A percentile compares a stretch with the other conserved stretches of the same genome.
phyloP scores from a whole-genome alignment of 2,329 filamentous ascomycete genomes.

The Xylariaceae sp. region DNA sequence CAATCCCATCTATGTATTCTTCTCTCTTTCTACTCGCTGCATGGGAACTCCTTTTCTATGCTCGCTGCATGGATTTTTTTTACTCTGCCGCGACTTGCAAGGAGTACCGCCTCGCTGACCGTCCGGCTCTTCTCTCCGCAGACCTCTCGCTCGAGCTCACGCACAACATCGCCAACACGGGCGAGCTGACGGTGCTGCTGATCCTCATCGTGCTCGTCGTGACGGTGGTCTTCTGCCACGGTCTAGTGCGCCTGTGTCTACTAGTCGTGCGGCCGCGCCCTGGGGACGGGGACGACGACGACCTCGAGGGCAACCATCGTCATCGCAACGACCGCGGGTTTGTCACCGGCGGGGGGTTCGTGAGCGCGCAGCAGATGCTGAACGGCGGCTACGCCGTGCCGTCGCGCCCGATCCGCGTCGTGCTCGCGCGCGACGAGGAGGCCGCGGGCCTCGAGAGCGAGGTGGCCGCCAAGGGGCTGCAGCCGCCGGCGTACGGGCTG shows the following conservation, averaged over 20 bases:
- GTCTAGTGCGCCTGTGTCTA: slow-evolving; percentile 66
- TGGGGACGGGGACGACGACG: slow-evolving; percentile 22
- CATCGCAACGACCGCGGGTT: too few relatives aligned
- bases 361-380: slow-evolving; percentile 18
- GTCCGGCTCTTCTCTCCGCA: too few relatives aligned
- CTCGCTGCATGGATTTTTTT: too few relatives aligned
- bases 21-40: too few relatives aligned
- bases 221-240: slow-evolving; percentile 74
- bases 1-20: background rate
- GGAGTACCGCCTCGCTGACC: too few relatives aligned
- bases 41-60: too few relatives aligned
- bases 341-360: too few relatives aligned
- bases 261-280: slow-evolving; percentile 45
- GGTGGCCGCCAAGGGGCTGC: slow-evolving; percentile 45
- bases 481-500: slow-evolving; percentile 77
- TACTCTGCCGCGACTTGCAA: too few relatives aligned
- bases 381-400: slow-evolving; percentile 63
- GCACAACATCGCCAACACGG: slow-evolving; percentile 51
- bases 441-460: slow-evolving; percentile 49
- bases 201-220: slow-evolving; percentile 69
- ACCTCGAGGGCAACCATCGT: too few relatives aligned
- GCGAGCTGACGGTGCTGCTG: slow-evolving; percentile 72
- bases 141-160: slow-evolving; percentile 68
- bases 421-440: slow-evolving; percentile 68
- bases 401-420: slow-evolving; percentile 65